Evolutionary conservation across 208 protist species (phyloP), one percentile per base, ranked within the genome.

Genomic region (Vickermania spadyakhi): DNA sequence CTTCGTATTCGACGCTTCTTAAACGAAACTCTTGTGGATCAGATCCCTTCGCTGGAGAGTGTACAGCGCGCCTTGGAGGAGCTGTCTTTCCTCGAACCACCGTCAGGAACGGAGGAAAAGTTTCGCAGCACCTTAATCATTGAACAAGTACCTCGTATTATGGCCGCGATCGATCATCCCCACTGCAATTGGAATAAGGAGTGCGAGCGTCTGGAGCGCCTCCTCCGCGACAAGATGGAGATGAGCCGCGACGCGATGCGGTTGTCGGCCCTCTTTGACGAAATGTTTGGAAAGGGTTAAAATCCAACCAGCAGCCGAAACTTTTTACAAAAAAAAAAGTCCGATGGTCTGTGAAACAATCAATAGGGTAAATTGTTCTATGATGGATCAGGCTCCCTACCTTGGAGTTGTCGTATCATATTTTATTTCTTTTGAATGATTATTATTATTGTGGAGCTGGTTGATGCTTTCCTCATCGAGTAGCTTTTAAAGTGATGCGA

Each of bases 31-130:
- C 64, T 96, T n/a, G 58, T 94, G 23, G 91, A 96, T 55, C 91
- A 96, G 68, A 91, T 96, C 11, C 91, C 91, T 0, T 76, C 85
- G 0, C 73, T 96, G 2, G 67, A 75, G n/a, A 81, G 75, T 36
- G 70, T 96, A 49, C 87, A 92, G 66, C 82, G 91, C 29, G 85
- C 86, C 14, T 68, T 96, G 11, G 85, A 96, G 72, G 85, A 96
- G 68, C 79, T 96, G 14, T 86, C 84, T 11, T 90, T 96, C 31
- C 59, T 94, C 59, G 79, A 93, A 58, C 87, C 91, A 18, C 91
- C 91, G 0, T 80, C 77, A 22, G 86, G 83, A 3, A 93, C 85
- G 0, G 91, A 94, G 54, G 87, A 91, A 60, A 94, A 94, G 78
- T 94, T 96, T 63, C 74, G 70, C 23, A 81, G 77, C 60, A 86